Evolutionary conservation across 179 eudicot genomes (phyloP).

Genomic region (Dionaea muscipula): DNA sequence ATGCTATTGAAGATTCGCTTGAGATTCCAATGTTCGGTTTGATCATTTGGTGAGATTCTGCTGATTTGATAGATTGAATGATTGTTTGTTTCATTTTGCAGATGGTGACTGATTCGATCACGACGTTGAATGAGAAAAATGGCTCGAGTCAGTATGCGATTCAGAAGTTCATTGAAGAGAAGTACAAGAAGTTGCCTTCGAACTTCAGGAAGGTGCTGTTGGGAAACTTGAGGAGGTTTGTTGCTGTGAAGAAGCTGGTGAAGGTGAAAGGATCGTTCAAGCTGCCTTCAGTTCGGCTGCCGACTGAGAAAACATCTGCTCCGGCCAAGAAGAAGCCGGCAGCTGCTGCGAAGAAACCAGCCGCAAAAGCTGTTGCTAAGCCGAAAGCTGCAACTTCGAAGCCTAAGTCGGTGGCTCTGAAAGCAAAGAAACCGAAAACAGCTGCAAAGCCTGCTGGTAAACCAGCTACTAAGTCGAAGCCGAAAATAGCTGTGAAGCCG

Average conservation of each 20-base stretch:
- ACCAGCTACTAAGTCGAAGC: background rate
- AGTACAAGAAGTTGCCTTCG: slow-evolving; percentile 27
- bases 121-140: slow-evolving; percentile 38
- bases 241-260: slow-evolving; percentile 26
- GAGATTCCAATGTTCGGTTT: no score
- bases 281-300: slow-evolving; percentile 18
- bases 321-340: slow-evolving; percentile 8
- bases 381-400: slow-evolving; percentile 3
- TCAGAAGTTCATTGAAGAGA: slow-evolving; percentile 42
- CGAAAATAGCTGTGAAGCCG: slow-evolving; percentile 8
- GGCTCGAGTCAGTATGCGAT: slow-evolving; percentile 51
- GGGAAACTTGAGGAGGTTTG: slow-evolving; percentile 30
- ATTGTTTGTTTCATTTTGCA: slow-evolving; percentile 2
- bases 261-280: slow-evolving; percentile 48
- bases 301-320: slow-evolving; percentile 8
- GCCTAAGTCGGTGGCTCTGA: background rate
- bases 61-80: background rate
- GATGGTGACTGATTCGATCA: slow-evolving; percentile 47
- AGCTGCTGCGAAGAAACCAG: background rate
- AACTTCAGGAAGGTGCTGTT: slow-evolving; percentile 38
- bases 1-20: background rate
- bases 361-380: background rate
- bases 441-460: background rate
- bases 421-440: background rate
- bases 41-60: background rate